Conservation (phyloP, 2,329 filamentous ascomycete genomes). For the Sporothrix inflata region DNA sequence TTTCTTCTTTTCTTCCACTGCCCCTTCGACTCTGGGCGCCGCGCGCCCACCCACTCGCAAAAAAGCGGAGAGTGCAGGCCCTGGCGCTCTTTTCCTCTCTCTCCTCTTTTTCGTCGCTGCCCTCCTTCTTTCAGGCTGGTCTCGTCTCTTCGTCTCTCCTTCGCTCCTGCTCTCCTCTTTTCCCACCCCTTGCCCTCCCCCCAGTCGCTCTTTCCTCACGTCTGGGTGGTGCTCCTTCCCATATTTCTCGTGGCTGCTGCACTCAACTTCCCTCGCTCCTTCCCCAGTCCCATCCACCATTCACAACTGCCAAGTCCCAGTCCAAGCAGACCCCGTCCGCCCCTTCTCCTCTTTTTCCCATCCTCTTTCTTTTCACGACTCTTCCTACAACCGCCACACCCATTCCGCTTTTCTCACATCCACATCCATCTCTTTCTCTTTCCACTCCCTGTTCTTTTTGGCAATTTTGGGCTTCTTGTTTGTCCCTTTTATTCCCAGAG, state of each 20-base stretch:
- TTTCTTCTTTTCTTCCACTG: constrained; percentile 10
- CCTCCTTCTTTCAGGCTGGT: neutral
- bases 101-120: constrained; percentile 10
- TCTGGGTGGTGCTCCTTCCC: constrained; percentile 4
- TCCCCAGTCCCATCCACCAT: neutral
- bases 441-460: constrained; percentile 9
- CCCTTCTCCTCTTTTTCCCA: constrained; percentile 18
- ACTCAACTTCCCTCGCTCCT: neutral
- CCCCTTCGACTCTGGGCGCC: constrained; percentile 11
- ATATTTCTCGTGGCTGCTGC: neutral
- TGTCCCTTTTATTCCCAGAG: neutral
- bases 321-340: neutral
- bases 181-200: neutral
- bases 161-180: constrained; percentile 14
- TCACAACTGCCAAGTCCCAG: no score
- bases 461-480: neutral
- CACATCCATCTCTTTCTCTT: constrained; percentile 11
- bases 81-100: neutral
- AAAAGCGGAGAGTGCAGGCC: neutral
- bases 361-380: neutral
- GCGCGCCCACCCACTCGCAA: constrained; percentile 12
- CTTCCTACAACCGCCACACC: neutral
- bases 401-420: constrained; percentile 24
- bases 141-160: neutral
- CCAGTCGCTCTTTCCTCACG: constrained; percentile 13